Base-by-base conservation (phyloP, 169 alveolate species). In the Plasmodium blacklocki region DNA sequence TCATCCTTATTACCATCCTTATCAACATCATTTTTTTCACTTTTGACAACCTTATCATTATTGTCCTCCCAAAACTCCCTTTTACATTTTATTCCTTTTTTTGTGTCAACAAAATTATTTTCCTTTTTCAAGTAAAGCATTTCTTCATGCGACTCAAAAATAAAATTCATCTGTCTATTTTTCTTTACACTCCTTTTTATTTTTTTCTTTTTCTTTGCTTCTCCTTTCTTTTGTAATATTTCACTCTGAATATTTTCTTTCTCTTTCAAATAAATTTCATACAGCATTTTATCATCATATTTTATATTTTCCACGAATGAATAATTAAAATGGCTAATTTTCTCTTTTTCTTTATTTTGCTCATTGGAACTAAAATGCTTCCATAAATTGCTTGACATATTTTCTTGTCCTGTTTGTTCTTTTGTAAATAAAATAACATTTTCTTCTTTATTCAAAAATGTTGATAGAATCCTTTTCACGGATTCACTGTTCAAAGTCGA, bases 231-330 rank as follows among this genome's bases (percentile, higher is more conserved):
- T 26, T 68, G 45, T 15, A 68, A n/a, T 12, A 19, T 60, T 21
- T 56, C 67, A 7, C 54, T 83, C 32, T 83, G 85, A 72, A 83
- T 83, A 19, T 83, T 83, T 21, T 9, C 59, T 45, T 83, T 83
- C 58, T 83, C 83, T 56, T 83, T 83, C 49, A 83, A 60, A 83
- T 83, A 83, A 68, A 83, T 83, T 67, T 83, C 85, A 50, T 83
- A 83, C 47, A 83, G 68, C 29, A 32, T 70, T 7, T 83, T 63
- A 29, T 83, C 83, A 58, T 68, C 73, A 5, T 68, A 1, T 67
- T 83, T 83, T 68, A 83, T 75, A 66, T 83, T 58, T 45, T 83
- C 64, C 9, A 50, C 58, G 29, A 2, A 83, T 8, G 74, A 56
- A 50, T 68, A 83, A 18, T 72, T 56, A 23, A 83, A 60, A 60